Evolutionary conservation across 352 stramenopile species (phyloP), one percentile per base, ranked within the genome.

Genomic region (Globisporangium takayamanum): DNA sequence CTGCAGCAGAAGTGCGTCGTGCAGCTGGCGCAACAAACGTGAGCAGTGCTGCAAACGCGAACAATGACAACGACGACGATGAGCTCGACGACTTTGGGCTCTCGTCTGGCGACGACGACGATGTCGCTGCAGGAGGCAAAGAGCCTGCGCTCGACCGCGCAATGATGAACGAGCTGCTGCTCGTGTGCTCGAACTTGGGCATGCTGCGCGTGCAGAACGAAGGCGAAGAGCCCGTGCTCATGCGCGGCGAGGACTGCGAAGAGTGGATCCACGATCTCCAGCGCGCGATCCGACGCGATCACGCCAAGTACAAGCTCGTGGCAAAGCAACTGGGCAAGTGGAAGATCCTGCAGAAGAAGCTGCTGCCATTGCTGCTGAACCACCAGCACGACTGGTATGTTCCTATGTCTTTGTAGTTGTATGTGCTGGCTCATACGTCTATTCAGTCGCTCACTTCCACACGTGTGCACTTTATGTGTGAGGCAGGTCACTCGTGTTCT

Each of bases 271-370:
- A 94, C 69, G 87, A 96, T 67, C 57, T 96, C 45, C 87, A 96
- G 59, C 84, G 84, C 50, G 86, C 80, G 7, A 77, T 95, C 49
- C 78, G 86, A 10, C 68, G 84, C 39, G 86, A 95, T 64, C 80
- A 95, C 63, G 84, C 80, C 57, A 90, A 88, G 68, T 68, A 88
- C 65, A 87, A 86, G 41, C 73, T 94, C 39, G 76, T 95, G 49
- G 73, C 74, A 20, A 92, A 94, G 66, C 86, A 92, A 53, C 65
- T 96, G 55, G 87, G 85, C 57, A 84, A 84, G 57, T 96, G 84
- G 85, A 88, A 90, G 57, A 80, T 96, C 50, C 55, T 96, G 56
- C 81, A 96, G 69, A 92, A 92, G 57, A 94, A 94, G 60, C 76
- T 96, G 15, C 63, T 96, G 50, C 87, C 83, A 44, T 60, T 96